Evolutionary conservation across 768 basidiomycete species (phyloP).

Genomic region (Paxillus rubicundulus): DNA sequence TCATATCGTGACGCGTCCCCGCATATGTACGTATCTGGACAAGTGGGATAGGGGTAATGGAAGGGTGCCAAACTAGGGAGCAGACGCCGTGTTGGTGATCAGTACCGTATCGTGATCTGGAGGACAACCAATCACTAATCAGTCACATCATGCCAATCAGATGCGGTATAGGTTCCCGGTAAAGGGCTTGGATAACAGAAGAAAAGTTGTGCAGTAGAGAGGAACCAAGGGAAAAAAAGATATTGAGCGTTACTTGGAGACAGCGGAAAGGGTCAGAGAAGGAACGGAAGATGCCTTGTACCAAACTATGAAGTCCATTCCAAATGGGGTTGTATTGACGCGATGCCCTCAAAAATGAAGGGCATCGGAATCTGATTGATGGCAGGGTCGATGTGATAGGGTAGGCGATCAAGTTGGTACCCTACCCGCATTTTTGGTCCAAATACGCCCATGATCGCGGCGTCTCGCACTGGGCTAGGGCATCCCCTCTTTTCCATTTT

Average conservation of each 20-base stretch:
- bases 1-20: conserved; percentile 17
- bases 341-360: conserved; percentile 16
- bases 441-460: conserved; percentile 18
- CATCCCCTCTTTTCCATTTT: conserved; percentile 7
- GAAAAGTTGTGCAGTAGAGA: background rate
- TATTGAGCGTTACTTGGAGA: background rate
- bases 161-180: background rate
- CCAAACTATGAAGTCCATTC: conserved; percentile 11
- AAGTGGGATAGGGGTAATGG: background rate
- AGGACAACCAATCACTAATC: conserved; percentile 18
- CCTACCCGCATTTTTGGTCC: conserved; percentile 13
- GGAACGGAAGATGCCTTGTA: conserved; percentile 9
- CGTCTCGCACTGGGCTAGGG: conserved; percentile 22
- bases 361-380: conserved; percentile 34
- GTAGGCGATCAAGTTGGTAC: conserved; percentile 36
- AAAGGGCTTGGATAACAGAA: background rate
- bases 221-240: background rate
- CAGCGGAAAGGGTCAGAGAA: background rate
- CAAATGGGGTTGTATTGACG: conserved; percentile 5
- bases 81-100: conserved; percentile 5
- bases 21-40: conserved; percentile 20
- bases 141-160: conserved; percentile 5
- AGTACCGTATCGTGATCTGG: background rate
- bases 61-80: conserved; percentile 9
- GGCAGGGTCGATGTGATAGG: conserved; percentile 37